Percentiles rank a stretch among this genome's conserved stretches.
These are phyloP conservation scores for Trichoderma pleuroti DNA, from an alignment of 2,329 filamentous ascomycete species.

Conservation along the genomic window DNA sequence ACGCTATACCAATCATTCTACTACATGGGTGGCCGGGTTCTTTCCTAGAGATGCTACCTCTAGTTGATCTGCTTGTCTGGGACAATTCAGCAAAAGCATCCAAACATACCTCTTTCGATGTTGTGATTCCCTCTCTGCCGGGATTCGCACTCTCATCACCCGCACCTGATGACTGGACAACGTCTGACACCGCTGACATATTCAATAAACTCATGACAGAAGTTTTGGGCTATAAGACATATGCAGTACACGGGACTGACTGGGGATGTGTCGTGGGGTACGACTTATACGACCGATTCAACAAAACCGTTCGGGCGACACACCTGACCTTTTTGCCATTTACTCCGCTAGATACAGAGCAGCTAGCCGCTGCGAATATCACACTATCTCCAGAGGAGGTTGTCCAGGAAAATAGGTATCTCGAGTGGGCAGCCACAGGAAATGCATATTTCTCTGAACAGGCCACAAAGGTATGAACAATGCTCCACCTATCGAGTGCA, in stretches of 20 bases:
- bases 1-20: not conserved
- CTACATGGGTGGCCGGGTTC: not conserved
- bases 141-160: not conserved
- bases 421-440: not conserved
- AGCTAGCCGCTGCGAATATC: not conserved
- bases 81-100: not conserved
- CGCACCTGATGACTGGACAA: not conserved
- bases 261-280: not conserved
- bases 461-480: not conserved
- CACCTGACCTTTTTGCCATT: not conserved
- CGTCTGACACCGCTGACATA: not conserved
- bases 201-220: not conserved
- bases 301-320: not conserved
- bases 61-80: not conserved
- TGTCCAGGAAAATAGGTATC: not conserved
- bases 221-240: not conserved
- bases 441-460: not conserved
- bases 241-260: not conserved
- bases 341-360: not conserved
- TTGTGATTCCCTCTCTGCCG: not conserved
- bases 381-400: not conserved
- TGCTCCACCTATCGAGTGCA: not conserved
- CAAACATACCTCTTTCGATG: not conserved
- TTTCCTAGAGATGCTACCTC: not conserved
- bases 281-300: not conserved